Base-by-base conservation (phyloP, 352 stramenopile species). In the Globisporangium polare region DNA sequence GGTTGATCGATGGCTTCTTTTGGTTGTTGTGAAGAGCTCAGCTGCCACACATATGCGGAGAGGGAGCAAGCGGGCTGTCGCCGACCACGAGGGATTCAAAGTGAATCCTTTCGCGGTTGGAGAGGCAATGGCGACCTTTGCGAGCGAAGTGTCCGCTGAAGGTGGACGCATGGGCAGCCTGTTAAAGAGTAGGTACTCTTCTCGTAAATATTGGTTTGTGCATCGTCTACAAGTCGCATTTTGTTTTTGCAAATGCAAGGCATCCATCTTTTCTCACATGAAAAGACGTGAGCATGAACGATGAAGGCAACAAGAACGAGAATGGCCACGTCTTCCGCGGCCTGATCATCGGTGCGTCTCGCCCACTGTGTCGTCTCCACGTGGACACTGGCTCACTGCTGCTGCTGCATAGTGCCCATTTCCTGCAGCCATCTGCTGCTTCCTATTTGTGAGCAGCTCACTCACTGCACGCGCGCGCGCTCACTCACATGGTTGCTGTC, bases 241-340 rank as follows among this genome's bases (percentile, higher is more conserved):
- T n/a, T n/a, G n/a, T 50, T 29, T 18, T 27, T 6, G 20, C 20
- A 49, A 10, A 4, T 20, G 29, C 27, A 50, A n/a, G n/a, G n/a
- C n/a, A 50, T 50, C 43, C 20, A 35, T 33, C 9, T n/a, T 13
- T 1, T 52, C 10, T 31, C 26, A 33, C 27, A 52, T 52, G 22
- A 5, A 4, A 50, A 24, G 43, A 5, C 20, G 27, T 50, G 43
- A 50, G 43, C 43, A 50, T 29, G 20, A 24, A 12, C 17, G 17
- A 24, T 15, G 47, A 22, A 13, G 22, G 39, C 27, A 29, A 39
- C 2, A 10, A 18, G 12, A 29, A 37, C 9, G 27, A 18, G 12
- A 29, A 37, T 10, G 27, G 49, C 49, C 26, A 33, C 27, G 49
- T 26, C 49, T 54, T 54, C 27, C 49, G 49, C 24, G 49, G 49